Percentiles rank a stretch among this genome's conserved stretches.
Evolutionary conservation across 2,329 filamentous ascomycete genomes (phyloP).

Genomic region (Gliomastix tumulicola): DNA sequence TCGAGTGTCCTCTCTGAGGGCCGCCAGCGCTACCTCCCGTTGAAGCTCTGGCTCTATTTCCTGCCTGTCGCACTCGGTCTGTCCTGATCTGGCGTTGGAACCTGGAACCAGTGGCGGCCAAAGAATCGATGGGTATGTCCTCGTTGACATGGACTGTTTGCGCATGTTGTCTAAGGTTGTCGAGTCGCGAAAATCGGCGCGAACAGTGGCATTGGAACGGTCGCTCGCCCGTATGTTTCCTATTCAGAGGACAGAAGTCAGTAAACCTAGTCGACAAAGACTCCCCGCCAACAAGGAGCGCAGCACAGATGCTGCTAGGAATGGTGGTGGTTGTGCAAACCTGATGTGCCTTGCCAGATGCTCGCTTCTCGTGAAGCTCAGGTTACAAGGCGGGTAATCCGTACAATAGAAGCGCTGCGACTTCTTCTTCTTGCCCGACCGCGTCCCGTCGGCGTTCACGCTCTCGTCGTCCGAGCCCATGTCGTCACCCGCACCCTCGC

Average conservation of each 20-base stretch:
- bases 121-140: conserved; percentile 87
- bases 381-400: conserved; percentile 84
- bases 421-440: conserved; percentile 89
- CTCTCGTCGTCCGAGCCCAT: conserved; percentile 49
- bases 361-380: conserved; percentile 94
- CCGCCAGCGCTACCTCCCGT: conserved; percentile 68
- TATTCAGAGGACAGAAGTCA: conserved; percentile 22
- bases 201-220: conserved; percentile 96
- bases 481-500: conserved; percentile 31
- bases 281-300: not conserved
- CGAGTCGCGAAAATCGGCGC: conserved; percentile 83
- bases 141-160: conserved; percentile 98
- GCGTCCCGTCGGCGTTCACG: conserved; percentile 55
- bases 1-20: conserved; percentile 73
- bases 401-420: conserved; percentile 94
- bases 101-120: conserved; percentile 84
- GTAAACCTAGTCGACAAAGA: not conserved
- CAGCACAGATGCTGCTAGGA: not conserved
- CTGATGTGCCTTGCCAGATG: conserved; percentile 92
- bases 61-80: conserved; percentile 71
- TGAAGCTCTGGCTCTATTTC: conserved; percentile 65
- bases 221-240: conserved; percentile 95
- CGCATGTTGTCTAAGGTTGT: conserved; percentile 93
- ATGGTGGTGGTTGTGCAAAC: too few relatives aligned
- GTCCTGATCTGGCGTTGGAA: conserved; percentile 91